Conservation (phyloP, 73 alveolate genomes). For the Paramecium bursaria region DNA sequence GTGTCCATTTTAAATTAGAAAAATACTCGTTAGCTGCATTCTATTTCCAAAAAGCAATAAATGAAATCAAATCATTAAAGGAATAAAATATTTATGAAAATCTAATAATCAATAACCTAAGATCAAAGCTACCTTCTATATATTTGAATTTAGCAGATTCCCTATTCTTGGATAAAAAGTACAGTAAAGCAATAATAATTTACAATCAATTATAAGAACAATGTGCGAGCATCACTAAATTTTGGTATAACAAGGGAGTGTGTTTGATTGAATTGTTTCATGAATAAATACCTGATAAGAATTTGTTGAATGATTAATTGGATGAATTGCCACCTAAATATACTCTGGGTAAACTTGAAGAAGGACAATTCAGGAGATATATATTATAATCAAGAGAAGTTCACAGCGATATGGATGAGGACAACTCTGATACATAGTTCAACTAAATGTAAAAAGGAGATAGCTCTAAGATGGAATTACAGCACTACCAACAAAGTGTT, state of each 20-base stretch:
- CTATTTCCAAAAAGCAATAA: constrained; percentile 34
- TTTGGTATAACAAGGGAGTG: constrained; percentile 59
- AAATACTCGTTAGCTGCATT: constrained; percentile 28
- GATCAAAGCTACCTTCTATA: constrained; percentile 2
- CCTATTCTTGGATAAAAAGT: constrained; percentile 19
- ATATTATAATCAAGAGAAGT: constrained; percentile 40
- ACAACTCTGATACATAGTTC: constrained; percentile 1
- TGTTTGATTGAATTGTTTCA: constrained; percentile 22
- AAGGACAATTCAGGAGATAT: neutral
- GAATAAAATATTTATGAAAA: constrained; percentile 6
- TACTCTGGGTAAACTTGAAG: neutral
- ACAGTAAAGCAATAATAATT: constrained; percentile 4
- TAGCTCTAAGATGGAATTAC: too few relatives aligned
- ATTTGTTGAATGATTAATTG: neutral
- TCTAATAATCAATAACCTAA: neutral
- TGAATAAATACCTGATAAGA: constrained; percentile 1
- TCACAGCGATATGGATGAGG: constrained; percentile 52
- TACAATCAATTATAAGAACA: constrained; percentile 24
- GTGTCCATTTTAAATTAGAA: constrained; percentile 47
- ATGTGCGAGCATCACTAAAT: neutral
- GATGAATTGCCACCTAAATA: neutral
- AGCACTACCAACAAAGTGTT: neutral
- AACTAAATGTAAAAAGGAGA: neutral
- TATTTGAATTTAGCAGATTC: constrained; percentile 50
- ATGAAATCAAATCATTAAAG: neutral